Base-by-base conservation (phyloP, 1,284 basidiomycete species). In the Trametes versicolor region DNA sequence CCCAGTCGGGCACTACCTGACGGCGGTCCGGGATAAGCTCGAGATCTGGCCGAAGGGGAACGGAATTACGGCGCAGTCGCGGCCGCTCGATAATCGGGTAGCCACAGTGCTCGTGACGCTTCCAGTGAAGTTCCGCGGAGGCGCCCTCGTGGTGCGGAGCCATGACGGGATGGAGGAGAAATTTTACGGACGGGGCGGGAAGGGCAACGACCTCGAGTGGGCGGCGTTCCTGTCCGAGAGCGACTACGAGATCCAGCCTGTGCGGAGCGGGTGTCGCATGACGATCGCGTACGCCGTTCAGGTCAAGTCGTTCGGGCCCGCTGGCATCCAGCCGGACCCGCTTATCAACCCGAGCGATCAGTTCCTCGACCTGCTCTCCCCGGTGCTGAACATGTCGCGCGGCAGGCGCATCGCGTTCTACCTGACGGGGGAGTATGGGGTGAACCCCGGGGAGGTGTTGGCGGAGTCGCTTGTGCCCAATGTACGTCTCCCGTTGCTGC, bases 41-140 rank as follows among this genome's bases (percentile, higher is more conserved):
- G 90, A 94, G 73, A 81, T 94, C 27, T 78, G 92, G 62, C 82
- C 85, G 1, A 81, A 78, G 29, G 90, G 90, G 17, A 85, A 86
- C 54, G 81, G 83, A 8, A 84, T 90, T 78, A 81, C 81, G 1
- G 78, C 83, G 0, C 88, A 90, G 71, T 80, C 84, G 8, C 73
- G 85, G 55, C 79, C 86, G 25, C 85, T 82, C 67, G 92, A 93
- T 67, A 86, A 85, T 9, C 82, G 91, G 23, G 85, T 88, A 2
- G 92, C 91, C 9, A 93, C 91, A 2, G 81, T 93, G 57, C 76
- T 88, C 65, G 82, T 94, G 55, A 91, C 90, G 2, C 83, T 94
- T 0, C 92, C 92, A 1, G 88, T 90, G 13, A 86, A 89, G 41
- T 87, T 88, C 76, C 85, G 85, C 19, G 92, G 92, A 8, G 92